phyloP scores from a whole-genome alignment of 2,329 filamentous ascomycete genomes.

The Arthrinium puccinioides region DNA sequence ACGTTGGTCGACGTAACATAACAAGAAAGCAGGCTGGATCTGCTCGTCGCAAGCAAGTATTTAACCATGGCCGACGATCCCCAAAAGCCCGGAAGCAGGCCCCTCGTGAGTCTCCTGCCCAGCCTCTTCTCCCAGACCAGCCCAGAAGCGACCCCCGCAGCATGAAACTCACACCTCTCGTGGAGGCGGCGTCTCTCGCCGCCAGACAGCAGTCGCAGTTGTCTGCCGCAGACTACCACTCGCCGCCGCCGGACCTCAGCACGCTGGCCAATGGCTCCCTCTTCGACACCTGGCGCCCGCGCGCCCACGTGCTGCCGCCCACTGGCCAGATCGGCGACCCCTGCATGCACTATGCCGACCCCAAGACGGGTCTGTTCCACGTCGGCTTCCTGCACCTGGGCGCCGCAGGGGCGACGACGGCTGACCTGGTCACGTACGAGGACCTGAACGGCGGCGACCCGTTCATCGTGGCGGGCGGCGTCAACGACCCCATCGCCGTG shows the following conservation, averaged over 20 bases:
- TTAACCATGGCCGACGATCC: too few species aligned
- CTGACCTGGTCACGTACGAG: constrained; percentile 29
- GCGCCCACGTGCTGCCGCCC: constrained; percentile 31
- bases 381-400: constrained; percentile 32
- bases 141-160: too few species aligned
- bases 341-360: constrained; percentile 37
- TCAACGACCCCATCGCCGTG: constrained; percentile 33
- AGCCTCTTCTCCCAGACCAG: too few species aligned
- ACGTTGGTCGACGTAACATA: too few species aligned
- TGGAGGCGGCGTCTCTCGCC: neutral
- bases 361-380: constrained; percentile 34
- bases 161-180: neutral
- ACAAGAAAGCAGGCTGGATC: too few species aligned
- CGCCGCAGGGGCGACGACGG: constrained; percentile 29
- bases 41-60: too few species aligned
- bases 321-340: constrained; percentile 34
- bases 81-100: too few species aligned
- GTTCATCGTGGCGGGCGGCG: constrained; percentile 17
- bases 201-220: neutral
- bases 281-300: constrained; percentile 24
- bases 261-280: constrained; percentile 28
- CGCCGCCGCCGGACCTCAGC: constrained; percentile 29
- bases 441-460: constrained; percentile 31
- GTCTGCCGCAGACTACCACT: constrained; percentile 21
- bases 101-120: too few species aligned